A percentile compares a stretch with the other conserved stretches of the same genome.
Conservation (phyloP, 2,329 filamentous ascomycete species). For the Aspergillus tubingensis region DNA sequence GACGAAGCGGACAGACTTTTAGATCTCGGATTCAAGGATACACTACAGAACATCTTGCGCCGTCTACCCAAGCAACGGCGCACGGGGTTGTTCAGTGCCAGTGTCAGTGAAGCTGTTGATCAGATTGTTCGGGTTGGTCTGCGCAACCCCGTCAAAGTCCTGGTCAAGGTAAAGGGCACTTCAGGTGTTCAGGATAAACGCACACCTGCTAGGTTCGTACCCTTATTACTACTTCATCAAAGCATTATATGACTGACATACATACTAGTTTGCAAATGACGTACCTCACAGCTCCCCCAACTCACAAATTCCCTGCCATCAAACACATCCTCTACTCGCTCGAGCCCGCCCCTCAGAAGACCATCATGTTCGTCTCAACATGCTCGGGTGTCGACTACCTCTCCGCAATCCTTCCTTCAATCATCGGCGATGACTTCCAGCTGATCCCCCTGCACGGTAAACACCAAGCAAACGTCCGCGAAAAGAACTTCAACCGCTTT, state of each 20-base stretch:
- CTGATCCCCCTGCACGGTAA: conserved; percentile 89
- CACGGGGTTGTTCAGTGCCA: conserved; percentile 92
- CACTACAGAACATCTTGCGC: conserved; percentile 80
- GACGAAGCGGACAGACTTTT: conserved; percentile 93
- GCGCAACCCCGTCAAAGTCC: conserved; percentile 91
- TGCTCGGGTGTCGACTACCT: conserved; percentile 96
- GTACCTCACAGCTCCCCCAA: conserved; percentile 73
- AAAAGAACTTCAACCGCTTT: conserved; percentile 84
- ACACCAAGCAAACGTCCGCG: conserved; percentile 80
- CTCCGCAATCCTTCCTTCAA: conserved; percentile 71
- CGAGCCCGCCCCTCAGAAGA: conserved; percentile 75
- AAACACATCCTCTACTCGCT: conserved; percentile 69
- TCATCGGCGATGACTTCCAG: conserved; percentile 68
- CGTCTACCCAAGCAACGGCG: conserved; percentile 88
- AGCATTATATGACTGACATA: conserved; percentile 17
- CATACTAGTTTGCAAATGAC: conserved; percentile 74
- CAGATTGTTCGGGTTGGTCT: conserved; percentile 90
- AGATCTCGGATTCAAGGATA: conserved; percentile 91
- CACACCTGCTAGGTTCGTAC: conserved; percentile 70
- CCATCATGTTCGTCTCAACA: conserved; percentile 89
- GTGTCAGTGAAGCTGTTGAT: conserved; percentile 91
- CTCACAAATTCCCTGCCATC: conserved; percentile 76
- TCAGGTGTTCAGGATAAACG: conserved; percentile 76
- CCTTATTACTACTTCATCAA: not conserved
- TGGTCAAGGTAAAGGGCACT: conserved; percentile 83